A percentile compares a stretch with the other conserved stretches of the same genome.
Conservation (phyloP, 768 basidiomycete species). For the Agrocybe pediades region DNA sequence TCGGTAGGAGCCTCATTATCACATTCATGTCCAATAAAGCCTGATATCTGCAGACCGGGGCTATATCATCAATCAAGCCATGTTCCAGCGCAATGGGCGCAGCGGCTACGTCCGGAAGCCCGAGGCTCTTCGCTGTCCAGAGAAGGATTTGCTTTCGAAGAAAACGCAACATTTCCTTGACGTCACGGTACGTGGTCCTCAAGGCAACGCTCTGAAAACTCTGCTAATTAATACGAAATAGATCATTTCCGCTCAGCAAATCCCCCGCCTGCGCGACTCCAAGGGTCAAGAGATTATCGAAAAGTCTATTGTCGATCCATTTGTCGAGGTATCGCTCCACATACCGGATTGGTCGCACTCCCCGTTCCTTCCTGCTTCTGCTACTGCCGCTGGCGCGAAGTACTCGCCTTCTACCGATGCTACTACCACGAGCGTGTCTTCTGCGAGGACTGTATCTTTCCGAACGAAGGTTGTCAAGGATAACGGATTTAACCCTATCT, state of each 20-base stretch:
- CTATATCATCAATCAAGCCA: conserved; percentile 90
- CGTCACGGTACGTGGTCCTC: conserved; percentile 49
- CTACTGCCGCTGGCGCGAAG: conserved; percentile 11
- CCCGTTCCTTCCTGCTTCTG: conserved; percentile 26
- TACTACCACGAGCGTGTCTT: conserved; percentile 25
- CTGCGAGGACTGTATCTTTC: conserved; percentile 47
- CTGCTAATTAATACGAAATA: conserved; percentile 4
- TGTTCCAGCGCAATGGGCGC: conserved; percentile 92
- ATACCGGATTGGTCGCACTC: conserved; percentile 67
- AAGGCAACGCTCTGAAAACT: background rate
- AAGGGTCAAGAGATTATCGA: conserved; percentile 60
- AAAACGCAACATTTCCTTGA: conserved; percentile 63
- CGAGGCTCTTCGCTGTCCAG: conserved; percentile 62
- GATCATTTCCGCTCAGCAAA: conserved; percentile 86
- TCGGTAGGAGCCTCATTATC: conserved; percentile 57
- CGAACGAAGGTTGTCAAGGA: conserved; percentile 72
- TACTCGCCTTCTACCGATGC: conserved; percentile 23
- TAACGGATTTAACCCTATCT: conserved; percentile 92
- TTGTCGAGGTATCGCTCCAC: conserved; percentile 78
- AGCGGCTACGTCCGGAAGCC: conserved; percentile 93
- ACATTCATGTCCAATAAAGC: background rate
- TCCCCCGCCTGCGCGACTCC: conserved; percentile 72
- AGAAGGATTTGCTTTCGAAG: conserved; percentile 57
- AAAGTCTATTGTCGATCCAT: conserved; percentile 65
- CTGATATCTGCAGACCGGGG: conserved; percentile 64